Evolutionary conservation across 257 asterid species (phyloP).

Genomic region (Paraleonurus japonicus): DNA sequence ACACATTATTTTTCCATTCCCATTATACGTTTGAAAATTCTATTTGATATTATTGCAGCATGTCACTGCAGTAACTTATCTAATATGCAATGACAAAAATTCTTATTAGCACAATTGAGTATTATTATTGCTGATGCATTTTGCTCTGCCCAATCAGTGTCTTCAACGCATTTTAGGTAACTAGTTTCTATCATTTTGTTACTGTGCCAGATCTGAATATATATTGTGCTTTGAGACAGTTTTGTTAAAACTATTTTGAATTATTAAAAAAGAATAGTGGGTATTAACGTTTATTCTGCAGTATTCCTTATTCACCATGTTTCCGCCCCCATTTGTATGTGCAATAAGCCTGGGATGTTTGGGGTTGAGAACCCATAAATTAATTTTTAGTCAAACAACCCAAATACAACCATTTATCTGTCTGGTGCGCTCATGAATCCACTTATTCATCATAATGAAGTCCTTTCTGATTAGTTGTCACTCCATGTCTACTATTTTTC

Average conservation of each 20-base stretch:
- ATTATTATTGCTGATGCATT: not conserved
- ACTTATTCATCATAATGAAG: slow-evolving; percentile 8
- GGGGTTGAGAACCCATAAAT: not conserved
- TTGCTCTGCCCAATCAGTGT: not conserved
- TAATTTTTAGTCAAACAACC: not conserved
- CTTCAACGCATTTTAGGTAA: slow-evolving; percentile 10
- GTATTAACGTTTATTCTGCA: not conserved
- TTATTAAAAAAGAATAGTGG: not conserved
- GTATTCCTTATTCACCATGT: not conserved
- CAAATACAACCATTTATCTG: not conserved
- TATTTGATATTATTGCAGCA: not conserved
- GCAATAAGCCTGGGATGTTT: slow-evolving; percentile 10
- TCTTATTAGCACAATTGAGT: not conserved
- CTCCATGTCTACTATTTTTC: not conserved
- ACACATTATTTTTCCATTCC: not conserved
- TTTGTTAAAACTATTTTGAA: not conserved
- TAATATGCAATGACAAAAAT: not conserved
- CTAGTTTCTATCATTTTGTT: not conserved
- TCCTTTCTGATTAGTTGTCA: slow-evolving; percentile 16
- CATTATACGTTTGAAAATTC: not conserved
- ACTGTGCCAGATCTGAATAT: not conserved
- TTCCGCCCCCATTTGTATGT: not conserved
- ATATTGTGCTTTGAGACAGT: not conserved
- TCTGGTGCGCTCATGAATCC: slow-evolving; percentile 4
- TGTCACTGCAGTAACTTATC: not conserved